Evolutionary conservation across 306 rosid species (phyloP).

Genomic region (Nissolia schottii): DNA sequence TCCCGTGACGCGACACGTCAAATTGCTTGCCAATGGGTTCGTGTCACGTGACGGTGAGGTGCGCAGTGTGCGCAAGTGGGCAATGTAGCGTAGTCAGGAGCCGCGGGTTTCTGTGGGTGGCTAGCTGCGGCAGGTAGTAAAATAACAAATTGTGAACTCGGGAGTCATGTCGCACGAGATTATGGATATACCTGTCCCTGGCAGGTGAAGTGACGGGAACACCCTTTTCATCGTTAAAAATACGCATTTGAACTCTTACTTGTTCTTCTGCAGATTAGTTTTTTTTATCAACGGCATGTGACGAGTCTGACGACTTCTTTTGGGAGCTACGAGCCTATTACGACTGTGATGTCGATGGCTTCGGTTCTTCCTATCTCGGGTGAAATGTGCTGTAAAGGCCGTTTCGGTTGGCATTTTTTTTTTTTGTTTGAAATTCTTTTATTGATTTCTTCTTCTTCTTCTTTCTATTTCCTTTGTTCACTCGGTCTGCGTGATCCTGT

Average conservation of each 20-base stretch:
- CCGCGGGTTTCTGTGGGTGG: not conserved
- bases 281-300: constrained; percentile 7
- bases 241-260: not conserved
- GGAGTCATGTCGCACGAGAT: not conserved
- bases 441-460: not conserved
- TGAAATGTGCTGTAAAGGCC: constrained; percentile 25
- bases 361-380: not conserved
- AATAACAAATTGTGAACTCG: not conserved
- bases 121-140: not conserved
- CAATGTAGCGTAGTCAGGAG: not conserved
- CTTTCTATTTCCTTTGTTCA: not conserved
- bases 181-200: not conserved
- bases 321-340: not conserved
- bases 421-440: not conserved
- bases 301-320: constrained; percentile 15
- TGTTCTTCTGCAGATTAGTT: not conserved
- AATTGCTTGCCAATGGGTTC: not conserved
- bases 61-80: not conserved
- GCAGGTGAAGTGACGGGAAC: not conserved
- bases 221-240: not conserved
- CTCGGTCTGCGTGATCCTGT: constrained; percentile 31
- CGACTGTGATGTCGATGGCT: constrained; percentile 10
- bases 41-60: constrained; percentile 2
- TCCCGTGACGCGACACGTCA: constrained; percentile 28
- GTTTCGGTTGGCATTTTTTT: not conserved